These are phyloP conservation scores for Penicillium riverlandense DNA, from an alignment of 495 filamentous ascomycete genomes.

Conservation along the genomic window DNA sequence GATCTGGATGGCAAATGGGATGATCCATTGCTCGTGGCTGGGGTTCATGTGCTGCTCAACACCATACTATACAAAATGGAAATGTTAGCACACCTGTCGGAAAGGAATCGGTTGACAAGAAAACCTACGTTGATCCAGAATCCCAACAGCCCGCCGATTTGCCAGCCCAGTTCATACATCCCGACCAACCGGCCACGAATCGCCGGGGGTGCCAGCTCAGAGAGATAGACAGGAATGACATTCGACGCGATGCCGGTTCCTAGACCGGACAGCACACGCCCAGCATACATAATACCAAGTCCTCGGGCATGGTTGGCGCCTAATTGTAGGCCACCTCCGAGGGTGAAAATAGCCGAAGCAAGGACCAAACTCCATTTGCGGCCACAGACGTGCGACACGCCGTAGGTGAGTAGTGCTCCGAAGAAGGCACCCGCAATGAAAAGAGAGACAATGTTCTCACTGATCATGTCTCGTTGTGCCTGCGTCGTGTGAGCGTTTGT, in stretches of 20 bases:
- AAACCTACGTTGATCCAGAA: constrained; percentile 59
- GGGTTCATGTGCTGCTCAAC: constrained; percentile 24
- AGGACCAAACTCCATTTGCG: constrained; percentile 44
- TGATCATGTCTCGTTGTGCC: constrained; percentile 26
- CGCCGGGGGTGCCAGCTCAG: constrained; percentile 73
- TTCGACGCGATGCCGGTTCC: constrained; percentile 73
- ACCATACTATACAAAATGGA: constrained; percentile 22
- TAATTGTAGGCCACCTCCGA: constrained; percentile 60
- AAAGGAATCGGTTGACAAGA: not conserved
- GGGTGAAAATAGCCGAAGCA: constrained; percentile 48
- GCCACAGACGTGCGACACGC: constrained; percentile 48
- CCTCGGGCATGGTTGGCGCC: constrained; percentile 51
- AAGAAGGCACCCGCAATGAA: constrained; percentile 67
- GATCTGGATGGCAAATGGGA: constrained; percentile 50
- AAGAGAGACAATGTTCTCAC: constrained; percentile 62
- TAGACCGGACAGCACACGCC: constrained; percentile 66
- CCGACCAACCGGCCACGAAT: constrained; percentile 74
- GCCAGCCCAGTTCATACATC: constrained; percentile 69
- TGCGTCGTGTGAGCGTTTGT: constrained; percentile 10
- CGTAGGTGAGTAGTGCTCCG: constrained; percentile 52
- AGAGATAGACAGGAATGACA: constrained; percentile 71
- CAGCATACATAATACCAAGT: constrained; percentile 57
- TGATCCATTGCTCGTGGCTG: constrained; percentile 43
- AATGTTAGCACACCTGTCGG: constrained; percentile 5
- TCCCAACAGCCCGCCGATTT: constrained; percentile 65